A percentile compares a stretch with the other conserved stretches of the same genome.
These are phyloP conservation scores for Gymnopilus dilepis DNA, from an alignment of 768 basidiomycete species.

Conservation along the genomic window DNA sequence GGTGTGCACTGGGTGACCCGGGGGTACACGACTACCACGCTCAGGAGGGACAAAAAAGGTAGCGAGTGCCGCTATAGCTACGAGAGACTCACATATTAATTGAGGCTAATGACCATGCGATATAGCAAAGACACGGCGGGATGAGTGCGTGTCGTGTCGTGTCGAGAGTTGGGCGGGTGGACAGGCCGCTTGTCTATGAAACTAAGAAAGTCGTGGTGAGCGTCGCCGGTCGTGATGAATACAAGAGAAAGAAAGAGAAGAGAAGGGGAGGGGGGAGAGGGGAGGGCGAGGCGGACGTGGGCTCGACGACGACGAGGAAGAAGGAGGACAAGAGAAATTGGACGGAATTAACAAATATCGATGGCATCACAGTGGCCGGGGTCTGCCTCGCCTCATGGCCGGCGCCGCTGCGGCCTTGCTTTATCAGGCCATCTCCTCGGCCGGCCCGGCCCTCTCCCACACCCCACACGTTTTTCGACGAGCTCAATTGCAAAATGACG, in stretches of 20 bases:
- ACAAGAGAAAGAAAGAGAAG: conserved; percentile 33
- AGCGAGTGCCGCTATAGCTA: neutral
- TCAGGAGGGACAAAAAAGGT: conserved; percentile 15
- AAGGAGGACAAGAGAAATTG: conserved; percentile 34
- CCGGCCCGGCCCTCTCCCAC: conserved; percentile 32
- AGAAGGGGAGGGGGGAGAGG: conserved; percentile 29
- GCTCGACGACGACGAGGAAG: conserved; percentile 44
- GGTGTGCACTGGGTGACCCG: conserved; percentile 12
- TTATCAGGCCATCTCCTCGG: conserved; percentile 33
- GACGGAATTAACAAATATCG: conserved; percentile 32
- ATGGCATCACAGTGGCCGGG: conserved; percentile 28
- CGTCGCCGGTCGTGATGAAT: conserved; percentile 44
- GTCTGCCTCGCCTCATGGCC: conserved; percentile 24
- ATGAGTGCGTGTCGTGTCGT: conserved; percentile 23
- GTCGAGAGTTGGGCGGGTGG: conserved; percentile 19
- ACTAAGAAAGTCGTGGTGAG: conserved; percentile 45
- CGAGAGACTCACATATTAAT: conserved; percentile 24
- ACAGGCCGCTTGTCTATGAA: conserved; percentile 30
- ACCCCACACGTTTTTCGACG: conserved; percentile 47
- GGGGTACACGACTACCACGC: conserved; percentile 22
- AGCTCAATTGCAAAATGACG: conserved; percentile 34
- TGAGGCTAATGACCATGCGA: conserved; percentile 21
- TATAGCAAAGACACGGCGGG: conserved; percentile 21
- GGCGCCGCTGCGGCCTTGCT: conserved; percentile 34
- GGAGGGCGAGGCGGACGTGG: conserved; percentile 41